A percentile compares a stretch with the other conserved stretches of the same genome.
Conservation (phyloP, 2,329 filamentous ascomycete species). For the Ophiostoma australiae region DNA sequence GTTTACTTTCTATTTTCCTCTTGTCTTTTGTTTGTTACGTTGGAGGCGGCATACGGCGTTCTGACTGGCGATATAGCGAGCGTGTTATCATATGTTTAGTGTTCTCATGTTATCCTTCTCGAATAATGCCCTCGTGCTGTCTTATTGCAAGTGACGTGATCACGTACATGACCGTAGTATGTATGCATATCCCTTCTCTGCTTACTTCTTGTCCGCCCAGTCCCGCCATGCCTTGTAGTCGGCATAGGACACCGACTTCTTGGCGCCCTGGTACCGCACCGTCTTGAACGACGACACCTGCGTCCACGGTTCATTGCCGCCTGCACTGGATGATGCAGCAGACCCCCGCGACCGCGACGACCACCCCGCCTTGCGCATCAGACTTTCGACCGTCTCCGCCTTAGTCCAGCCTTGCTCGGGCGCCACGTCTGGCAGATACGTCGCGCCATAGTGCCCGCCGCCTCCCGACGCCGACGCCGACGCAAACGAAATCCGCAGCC, state of each 20-base stretch:
- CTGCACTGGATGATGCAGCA: slow-evolving; percentile 28
- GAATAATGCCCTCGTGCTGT: neutral
- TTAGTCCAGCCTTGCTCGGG: slow-evolving; percentile 91
- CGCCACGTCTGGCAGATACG: slow-evolving; percentile 89
- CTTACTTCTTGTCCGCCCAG: slow-evolving; percentile 46
- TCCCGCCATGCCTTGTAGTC: slow-evolving; percentile 78
- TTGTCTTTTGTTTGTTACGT: neutral
- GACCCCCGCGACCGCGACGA: slow-evolving; percentile 62
- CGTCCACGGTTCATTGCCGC: slow-evolving; percentile 1
- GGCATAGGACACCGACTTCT: slow-evolving; percentile 62
- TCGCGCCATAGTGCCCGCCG: slow-evolving; percentile 62
- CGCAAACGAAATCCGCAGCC: slow-evolving; percentile 80
- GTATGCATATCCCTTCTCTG: neutral
- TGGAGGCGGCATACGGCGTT: neutral
- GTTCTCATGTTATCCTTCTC: neutral
- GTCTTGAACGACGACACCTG: slow-evolving; percentile 71
- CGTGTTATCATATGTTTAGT: neutral
- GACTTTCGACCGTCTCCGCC: slow-evolving; percentile 80
- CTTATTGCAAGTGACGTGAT: too few species aligned
- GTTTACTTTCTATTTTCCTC: too few species aligned
- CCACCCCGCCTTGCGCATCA: slow-evolving; percentile 96
- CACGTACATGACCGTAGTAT: neutral
- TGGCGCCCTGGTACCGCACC: slow-evolving; percentile 80
- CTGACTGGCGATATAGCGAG: slow-evolving; percentile 3
- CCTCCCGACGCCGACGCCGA: slow-evolving; percentile 56